Evolutionary conservation across 257 asterid genomes (phyloP), one percentile per base, ranked within the genome.

Genomic region (Ilex asprella): DNA sequence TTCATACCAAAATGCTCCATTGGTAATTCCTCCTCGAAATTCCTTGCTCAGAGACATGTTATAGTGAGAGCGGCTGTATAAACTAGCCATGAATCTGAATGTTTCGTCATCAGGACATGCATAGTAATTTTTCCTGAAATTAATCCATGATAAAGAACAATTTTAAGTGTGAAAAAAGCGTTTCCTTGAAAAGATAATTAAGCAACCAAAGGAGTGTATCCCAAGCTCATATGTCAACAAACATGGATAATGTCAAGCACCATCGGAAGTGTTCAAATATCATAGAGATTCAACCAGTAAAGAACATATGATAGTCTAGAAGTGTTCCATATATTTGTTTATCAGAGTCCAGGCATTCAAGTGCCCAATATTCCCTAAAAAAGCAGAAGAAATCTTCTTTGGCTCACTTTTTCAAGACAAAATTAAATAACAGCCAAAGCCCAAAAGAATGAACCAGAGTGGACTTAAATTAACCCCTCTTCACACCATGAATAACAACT

Each of bases 31-130:
- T 55, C 76, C 88, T 10, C 90, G 95, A 79, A 92, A 92, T 64
- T 92, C 98, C 77, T 80, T 52, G 78, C 98, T 89, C 43, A 59
- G 82, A 65, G 98, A 92, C 98, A 92, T 92, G 78, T 92, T 92
- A 67, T 73, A 82, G 81, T 92, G 98, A 72, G 85, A 86, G 55
- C 62, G 79, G 76, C 99, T 92, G 71, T 89, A 89, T 64, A 89
- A 21, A 67, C 75, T 82, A 64, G 95, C 95, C 86, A 85, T 71
- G 70, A 61, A 83, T 80, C 70, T 79, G 79, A 89, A 89, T 31
- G 97, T 77, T 73, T 83, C 71, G 70, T 89, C 97, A 73, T 89
- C 97, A 39, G 97, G 97, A 79, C 95, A 87, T 49, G 75, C 86
- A 70, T 81, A 78, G 79, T 89, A 89, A 67, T 76, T 55, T 77